Base-by-base conservation (phyloP, 2,329 filamentous ascomycete genomes). In the Amylocarpus encephaloides region DNA sequence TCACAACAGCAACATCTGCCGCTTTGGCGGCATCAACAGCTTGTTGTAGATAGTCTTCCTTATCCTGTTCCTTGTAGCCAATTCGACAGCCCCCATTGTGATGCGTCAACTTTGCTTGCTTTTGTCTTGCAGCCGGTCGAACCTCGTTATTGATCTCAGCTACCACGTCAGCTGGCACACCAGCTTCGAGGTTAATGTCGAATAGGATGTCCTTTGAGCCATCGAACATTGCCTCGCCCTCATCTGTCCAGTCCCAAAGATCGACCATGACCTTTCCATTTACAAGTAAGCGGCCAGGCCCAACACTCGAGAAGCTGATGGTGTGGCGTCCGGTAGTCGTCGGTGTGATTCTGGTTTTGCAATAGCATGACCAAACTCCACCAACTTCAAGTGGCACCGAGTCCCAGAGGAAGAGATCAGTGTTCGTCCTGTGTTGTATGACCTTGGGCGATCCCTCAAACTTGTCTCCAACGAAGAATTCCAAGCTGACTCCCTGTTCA, bases 1-100 rank as follows among this genome's bases (percentile, higher is more conserved):
- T 75, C 1, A 88, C 74, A 6, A 88, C 70, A 2, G 83, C 84
- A 12, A 85, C 79, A 60, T 88, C 83, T 0, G 82, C 79, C 2
- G 73, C 72, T 53, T 71, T 77, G 7, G 85, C 85, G 1, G 74
- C 72, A 16, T 79, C 73, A 3, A 84, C 77, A 1, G 85, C 85
- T 62, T 86, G 74, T 55, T 82, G 74, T n/a, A 86, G 71, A 55
- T 79, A 78, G 58, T 82, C 74, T 39, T 62, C 57, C 59, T 78
- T 76, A 56, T 83, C 79, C 56, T 83, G 76, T 59, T 85, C 78
- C 62, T 84, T 81, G 64, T 85, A 86, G 0, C 85, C 85, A 45
- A 88, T 82, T 3, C 85, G 78, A 59, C 83, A 86, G 2, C 84
- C 84, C 13, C 84, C 83, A 53, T 86, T 86, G 51, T 80, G 80